Evolutionary conservation across 2,329 filamentous ascomycete genomes (phyloP).

Genomic region (Neoarthrinium moseri): DNA sequence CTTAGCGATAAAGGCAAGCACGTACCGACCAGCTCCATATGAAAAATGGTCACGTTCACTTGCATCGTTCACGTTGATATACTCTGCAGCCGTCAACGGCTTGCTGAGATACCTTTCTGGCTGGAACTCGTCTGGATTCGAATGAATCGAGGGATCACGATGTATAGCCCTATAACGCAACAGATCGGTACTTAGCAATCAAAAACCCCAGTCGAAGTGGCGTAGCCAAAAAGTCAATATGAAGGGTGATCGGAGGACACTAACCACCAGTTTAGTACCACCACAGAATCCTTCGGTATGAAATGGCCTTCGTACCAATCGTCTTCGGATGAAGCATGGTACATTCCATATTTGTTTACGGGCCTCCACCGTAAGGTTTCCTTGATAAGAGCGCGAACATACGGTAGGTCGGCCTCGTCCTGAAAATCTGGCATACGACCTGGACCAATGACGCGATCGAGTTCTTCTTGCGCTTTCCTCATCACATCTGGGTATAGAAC

Average conservation of each 20-base stretch:
- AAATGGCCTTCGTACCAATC: conserved; percentile 1
- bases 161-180: conserved; percentile 4
- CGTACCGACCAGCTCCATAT: background rate
- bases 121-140: background rate
- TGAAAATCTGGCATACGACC: background rate
- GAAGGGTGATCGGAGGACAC: too few relatives aligned
- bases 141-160: background rate
- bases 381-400: conserved; percentile 1
- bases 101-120: background rate
- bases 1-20: background rate
- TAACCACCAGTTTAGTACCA: conserved; percentile 2
- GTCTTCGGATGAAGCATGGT: background rate
- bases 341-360: background rate
- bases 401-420: background rate
- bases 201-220: too few relatives aligned
- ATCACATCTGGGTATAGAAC: background rate
- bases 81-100: background rate
- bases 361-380: background rate
- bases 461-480: background rate
- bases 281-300: conserved; percentile 1
- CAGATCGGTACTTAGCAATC: too few relatives aligned
- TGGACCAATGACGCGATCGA: background rate
- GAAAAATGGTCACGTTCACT: background rate
- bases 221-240: too few relatives aligned
- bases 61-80: background rate